Base-by-base conservation (phyloP, 306 rosid species). In the Ziziphus jujuba region DNA sequence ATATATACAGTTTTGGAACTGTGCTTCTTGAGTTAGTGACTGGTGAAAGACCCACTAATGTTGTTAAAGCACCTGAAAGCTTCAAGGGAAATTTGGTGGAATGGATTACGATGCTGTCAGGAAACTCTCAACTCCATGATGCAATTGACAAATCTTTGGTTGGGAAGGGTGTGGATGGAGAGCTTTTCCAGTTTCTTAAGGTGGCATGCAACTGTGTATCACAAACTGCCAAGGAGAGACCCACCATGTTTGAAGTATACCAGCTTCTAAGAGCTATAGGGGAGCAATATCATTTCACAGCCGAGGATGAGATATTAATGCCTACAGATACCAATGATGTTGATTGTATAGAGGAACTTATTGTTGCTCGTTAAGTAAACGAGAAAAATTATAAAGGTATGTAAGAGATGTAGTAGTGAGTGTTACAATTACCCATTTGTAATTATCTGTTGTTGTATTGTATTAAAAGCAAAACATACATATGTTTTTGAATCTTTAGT, bases 1-100 rank as follows among this genome's bases (percentile, higher is more conserved):
- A 93, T 67, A 78, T 93, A 60, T 93, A 78, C 66, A 93, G 98
- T 75, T 93, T 93, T 6, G 98, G 98, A 7, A 84, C 82, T 5
- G 96, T 93, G 61, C 96, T 90, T 72, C 97, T 93, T 6, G 98
- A 93, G 90, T 76, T 93, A 75, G 97, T 88, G 28, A 93, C 98
- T 0, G 95, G 98, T 13, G 97, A 93, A 79, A 84, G 78, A 49
- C 84, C 98, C 19, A 91, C 91, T 66, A 66, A 72, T 61, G 82
- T 90, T 51, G 10, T 85, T 19, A 90, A 80, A 66, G 97, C 98
- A 44, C 86, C 96, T 0, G 98, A 93, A 80, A 76, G 75, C 48
- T 93, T 90, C 20, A 88, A 86, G 35, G 98, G 98, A 38, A 90
- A 81, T 75, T 81, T 93, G 49, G 98, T 85, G 3, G 97, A 93